These are phyloP conservation scores for Colletotrichum zoysiae DNA, from an alignment of 2,329 filamentous ascomycete species.

Conservation along the genomic window DNA sequence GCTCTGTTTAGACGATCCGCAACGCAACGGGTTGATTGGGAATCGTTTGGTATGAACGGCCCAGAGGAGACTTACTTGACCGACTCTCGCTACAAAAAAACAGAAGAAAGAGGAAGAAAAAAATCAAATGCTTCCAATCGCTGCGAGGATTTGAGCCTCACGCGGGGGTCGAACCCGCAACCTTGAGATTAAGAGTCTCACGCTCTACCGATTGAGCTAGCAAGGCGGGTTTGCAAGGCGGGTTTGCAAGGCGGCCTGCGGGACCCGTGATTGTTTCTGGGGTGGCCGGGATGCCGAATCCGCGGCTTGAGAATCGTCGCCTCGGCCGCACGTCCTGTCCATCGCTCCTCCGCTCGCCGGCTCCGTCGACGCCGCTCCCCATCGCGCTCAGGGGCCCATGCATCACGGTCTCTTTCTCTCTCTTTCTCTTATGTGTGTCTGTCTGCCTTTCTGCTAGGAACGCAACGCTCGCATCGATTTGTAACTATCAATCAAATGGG, in stretches of 20 bases:
- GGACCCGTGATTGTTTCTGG: background rate
- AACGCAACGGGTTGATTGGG: background rate
- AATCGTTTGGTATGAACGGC: background rate
- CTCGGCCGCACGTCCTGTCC: fast-evolving
- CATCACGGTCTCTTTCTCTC: background rate
- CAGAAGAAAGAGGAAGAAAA: background rate
- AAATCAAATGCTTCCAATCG: background rate
- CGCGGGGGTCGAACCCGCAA: conserved; percentile 45
- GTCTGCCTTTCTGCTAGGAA: background rate
- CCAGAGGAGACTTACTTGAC: background rate
- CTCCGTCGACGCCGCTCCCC: too few species aligned
- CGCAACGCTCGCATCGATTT: background rate
- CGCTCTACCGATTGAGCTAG: conserved; percentile 81
- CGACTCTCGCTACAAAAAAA: background rate
- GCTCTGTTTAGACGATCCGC: too few species aligned
- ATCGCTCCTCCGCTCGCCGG: background rate
- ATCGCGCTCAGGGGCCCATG: background rate
- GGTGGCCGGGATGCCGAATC: background rate
- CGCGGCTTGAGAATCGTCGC: background rate
- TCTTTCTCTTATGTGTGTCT: background rate
- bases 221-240: conserved; percentile 43
- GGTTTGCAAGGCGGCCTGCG: background rate
- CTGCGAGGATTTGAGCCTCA: conserved; percentile 37
- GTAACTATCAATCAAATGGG: background rate
- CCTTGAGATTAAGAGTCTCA: conserved; percentile 71